Conservation (phyloP, 176 grass and related monocot species). For the Melocanna baccifera region DNA sequence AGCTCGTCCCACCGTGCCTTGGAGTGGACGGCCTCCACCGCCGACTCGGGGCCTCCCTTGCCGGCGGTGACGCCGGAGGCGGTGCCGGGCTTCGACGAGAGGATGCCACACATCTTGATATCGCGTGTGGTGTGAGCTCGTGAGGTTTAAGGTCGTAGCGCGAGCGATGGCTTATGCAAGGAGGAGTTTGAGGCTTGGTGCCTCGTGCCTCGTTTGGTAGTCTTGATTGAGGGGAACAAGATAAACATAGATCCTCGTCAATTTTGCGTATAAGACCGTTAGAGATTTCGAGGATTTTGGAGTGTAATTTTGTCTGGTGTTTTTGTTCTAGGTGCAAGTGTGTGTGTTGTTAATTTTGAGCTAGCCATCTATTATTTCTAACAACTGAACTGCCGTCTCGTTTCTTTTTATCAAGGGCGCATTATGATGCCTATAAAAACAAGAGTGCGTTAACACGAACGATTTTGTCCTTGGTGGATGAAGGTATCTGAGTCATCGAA, state of each 20-base stretch:
- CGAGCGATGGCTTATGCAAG: not conserved
- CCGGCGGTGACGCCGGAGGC: not conserved
- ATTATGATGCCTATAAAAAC: not conserved
- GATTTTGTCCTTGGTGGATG: not conserved
- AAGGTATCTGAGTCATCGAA: not conserved
- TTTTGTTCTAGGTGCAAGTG: too few species aligned
- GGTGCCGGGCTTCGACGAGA: constrained; percentile 12
- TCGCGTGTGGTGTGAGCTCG: not conserved
- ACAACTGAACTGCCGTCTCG: not conserved
- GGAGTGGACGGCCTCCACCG: constrained; percentile 72
- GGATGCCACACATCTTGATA: constrained; percentile 41
- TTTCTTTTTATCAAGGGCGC: not conserved
- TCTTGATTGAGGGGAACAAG: not conserved
- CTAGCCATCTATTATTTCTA: not conserved
- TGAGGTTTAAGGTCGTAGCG: not conserved
- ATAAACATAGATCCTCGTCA: not conserved
- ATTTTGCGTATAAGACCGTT: not conserved
- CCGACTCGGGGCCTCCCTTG: constrained; percentile 35
- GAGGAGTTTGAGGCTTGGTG: not conserved
- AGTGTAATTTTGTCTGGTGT: not conserved
- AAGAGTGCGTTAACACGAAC: not conserved
- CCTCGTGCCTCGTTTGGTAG: not conserved
- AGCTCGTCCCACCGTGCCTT: constrained; percentile 51
- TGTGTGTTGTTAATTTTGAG: too few species aligned
- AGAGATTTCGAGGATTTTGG: not conserved